Conservation (phyloP, 495 filamentous ascomycete genomes). For the Xylaria scruposa region DNA sequence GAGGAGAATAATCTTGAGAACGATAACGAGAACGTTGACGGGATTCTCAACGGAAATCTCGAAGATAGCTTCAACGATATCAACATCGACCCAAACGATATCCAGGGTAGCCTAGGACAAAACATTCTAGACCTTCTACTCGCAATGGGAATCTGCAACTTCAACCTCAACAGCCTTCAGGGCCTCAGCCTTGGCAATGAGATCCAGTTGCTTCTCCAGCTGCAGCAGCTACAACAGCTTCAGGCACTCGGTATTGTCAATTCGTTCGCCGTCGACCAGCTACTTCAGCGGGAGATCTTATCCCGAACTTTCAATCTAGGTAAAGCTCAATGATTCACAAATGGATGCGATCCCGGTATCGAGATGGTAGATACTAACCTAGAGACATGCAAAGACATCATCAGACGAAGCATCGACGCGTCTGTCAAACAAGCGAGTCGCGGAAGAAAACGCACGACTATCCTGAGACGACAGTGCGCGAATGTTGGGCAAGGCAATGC, state of each 20-base stretch:
- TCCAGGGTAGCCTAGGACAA: conserved; percentile 33
- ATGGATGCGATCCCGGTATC: background rate
- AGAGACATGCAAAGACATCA: conserved; percentile 37
- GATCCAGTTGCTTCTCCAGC: conserved; percentile 50
- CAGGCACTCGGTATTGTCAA: conserved; percentile 48
- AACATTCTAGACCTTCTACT: conserved; percentile 46
- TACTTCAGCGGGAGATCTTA: conserved; percentile 46
- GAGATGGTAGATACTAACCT: conserved; percentile 27
- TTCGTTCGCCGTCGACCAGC: conserved; percentile 40
- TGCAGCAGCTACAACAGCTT: conserved; percentile 50
- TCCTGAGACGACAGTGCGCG: conserved; percentile 32
- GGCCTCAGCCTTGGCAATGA: conserved; percentile 44
- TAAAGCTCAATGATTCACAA: conserved; percentile 27
- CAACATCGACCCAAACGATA: conserved; percentile 31
- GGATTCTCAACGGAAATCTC: conserved; percentile 22
- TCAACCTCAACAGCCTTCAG: conserved; percentile 39
- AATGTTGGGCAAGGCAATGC: conserved; percentile 13
- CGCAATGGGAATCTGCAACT: conserved; percentile 45
- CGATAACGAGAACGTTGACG: conserved; percentile 15
- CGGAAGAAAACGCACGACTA: conserved; percentile 31
- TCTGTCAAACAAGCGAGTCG: conserved; percentile 37
- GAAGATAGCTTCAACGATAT: conserved; percentile 14
- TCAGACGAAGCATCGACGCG: conserved; percentile 48
- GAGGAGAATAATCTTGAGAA: conserved; percentile 24
- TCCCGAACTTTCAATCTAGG: conserved; percentile 45